Evolutionary conservation across 2,329 filamentous ascomycete species (phyloP), one percentile per base, ranked within the genome.

Genomic region (Aspergillus aculeatus): DNA sequence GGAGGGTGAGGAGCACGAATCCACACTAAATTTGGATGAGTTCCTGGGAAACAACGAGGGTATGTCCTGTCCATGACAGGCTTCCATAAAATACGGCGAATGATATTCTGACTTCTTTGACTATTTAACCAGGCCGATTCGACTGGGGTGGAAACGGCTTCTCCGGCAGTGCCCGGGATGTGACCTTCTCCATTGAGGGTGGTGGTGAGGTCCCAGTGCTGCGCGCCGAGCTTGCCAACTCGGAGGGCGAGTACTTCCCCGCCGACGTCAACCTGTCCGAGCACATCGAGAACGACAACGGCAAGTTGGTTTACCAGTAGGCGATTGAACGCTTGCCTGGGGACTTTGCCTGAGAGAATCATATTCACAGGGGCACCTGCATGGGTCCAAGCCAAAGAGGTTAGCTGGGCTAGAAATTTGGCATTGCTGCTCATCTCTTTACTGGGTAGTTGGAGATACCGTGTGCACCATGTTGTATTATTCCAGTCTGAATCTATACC

Each of bases 181-280:
- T 66, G 24, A 4, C 26, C 26, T 66, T 66, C 48, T 5, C 21
- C 5, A 60, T 65, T 24, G 64, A 66, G 54, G 64, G 64, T 3
- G 64, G 24, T 21, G 59, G 19, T 32, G 31, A 61, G 2, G 63
- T 65, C 11, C 64, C 64, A 31, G 59, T 66, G 9, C 52, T 66
- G 12, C 63, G 64, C 23, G 64, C 61, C 4, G 12, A 7, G 1
- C 50, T 66, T 54, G 11, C 11, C 6, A 47, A 56, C 31, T 6
- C 2, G 10, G 50, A 52, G 0, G 64, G 57, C 16, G 38, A 60
- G 7, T 6, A 0, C 1, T 10, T 31, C 14, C n/a, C 31, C 1
- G 54, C 57, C 10, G 61, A 66, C 47, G 54, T 66, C 29, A 66
- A 66, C 41, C 57, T 66, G 41, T 44, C 47, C 9, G 64, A 66